phyloP scores from a whole-genome alignment of 805 yeast genomes.

The Hanseniaspora nectarophila region DNA sequence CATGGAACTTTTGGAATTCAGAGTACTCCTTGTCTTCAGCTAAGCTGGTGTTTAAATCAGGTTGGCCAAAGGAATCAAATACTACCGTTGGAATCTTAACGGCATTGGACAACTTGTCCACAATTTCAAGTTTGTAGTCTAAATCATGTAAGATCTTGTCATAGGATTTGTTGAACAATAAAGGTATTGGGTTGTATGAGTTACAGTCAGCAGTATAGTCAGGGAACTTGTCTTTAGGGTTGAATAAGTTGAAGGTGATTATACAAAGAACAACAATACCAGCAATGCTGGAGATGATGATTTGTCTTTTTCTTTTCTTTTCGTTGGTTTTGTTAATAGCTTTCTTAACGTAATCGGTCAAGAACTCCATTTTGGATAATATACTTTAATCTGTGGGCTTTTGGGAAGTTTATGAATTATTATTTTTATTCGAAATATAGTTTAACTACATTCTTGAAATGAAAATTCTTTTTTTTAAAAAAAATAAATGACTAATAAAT shows the following conservation, averaged over 20 bases:
- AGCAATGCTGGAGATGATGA: neutral
- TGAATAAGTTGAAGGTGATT: neutral
- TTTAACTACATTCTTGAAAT: too few species aligned
- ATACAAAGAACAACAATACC: neutral
- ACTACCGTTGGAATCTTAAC: conserved; percentile 55
- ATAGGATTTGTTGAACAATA: conserved; percentile 21
- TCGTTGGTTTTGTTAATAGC: neutral
- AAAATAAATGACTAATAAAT: too few species aligned
- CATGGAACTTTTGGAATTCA: conserved; percentile 31
- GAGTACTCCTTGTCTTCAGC: conserved; percentile 26
- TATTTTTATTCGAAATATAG: too few species aligned
- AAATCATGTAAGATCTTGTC: conserved; percentile 27
- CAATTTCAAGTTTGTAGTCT: conserved; percentile 30
- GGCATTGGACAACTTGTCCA: conserved; percentile 42
- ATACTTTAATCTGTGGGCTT: too few species aligned
- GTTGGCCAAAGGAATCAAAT: conserved; percentile 38
- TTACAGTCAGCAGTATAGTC: conserved; percentile 10
- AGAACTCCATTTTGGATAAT: conserved; percentile 17
- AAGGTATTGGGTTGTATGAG: conserved; percentile 18
- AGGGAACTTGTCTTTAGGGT: neutral
- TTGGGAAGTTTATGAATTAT: too few species aligned
- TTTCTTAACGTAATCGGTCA: conserved; percentile 2
- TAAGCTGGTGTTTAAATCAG: conserved; percentile 17
- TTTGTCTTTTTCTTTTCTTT: conserved; percentile 3
- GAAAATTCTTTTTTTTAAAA: too few species aligned